Evolutionary conservation across 2,329 filamentous ascomycete species (phyloP).

Genomic region (Aphanocladium album): DNA sequence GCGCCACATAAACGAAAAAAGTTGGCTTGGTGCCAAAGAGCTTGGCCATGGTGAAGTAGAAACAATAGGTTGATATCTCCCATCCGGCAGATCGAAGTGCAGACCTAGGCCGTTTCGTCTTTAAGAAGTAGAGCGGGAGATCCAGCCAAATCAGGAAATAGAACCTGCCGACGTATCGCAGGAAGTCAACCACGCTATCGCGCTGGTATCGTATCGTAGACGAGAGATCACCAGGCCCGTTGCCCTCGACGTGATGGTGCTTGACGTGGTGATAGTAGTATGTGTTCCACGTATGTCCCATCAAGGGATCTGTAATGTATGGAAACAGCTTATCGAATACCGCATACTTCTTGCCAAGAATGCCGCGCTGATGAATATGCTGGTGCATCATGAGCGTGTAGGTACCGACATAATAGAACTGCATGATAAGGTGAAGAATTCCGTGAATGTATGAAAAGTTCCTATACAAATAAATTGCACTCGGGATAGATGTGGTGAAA

Average conservation of each 20-base stretch:
- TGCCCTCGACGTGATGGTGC: conserved; percentile 78
- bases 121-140: conserved; percentile 66
- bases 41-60: conserved; percentile 45
- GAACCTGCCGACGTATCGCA: conserved; percentile 70
- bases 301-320: conserved; percentile 68
- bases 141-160: conserved; percentile 70
- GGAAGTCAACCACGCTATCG: conserved; percentile 60
- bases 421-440: conserved; percentile 59
- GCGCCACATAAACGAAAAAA: conserved; percentile 61
- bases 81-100: conserved; percentile 55
- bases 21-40: conserved; percentile 51
- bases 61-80: conserved; percentile 54
- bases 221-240: conserved; percentile 70
- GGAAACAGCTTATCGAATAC: conserved; percentile 63
- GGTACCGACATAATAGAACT: conserved; percentile 63
- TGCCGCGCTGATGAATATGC: conserved; percentile 72
- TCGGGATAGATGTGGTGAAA: conserved; percentile 63
- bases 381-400: conserved; percentile 83
- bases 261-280: conserved; percentile 86
- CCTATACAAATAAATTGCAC: conserved; percentile 59
- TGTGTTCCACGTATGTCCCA: conserved; percentile 81
- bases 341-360: conserved; percentile 51
- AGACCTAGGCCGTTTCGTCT: conserved; percentile 51
- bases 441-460: conserved; percentile 65
- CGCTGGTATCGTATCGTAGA: conserved; percentile 73